phyloP scores from a whole-genome alignment of 768 basidiomycete species.

The Bullera alba region DNA sequence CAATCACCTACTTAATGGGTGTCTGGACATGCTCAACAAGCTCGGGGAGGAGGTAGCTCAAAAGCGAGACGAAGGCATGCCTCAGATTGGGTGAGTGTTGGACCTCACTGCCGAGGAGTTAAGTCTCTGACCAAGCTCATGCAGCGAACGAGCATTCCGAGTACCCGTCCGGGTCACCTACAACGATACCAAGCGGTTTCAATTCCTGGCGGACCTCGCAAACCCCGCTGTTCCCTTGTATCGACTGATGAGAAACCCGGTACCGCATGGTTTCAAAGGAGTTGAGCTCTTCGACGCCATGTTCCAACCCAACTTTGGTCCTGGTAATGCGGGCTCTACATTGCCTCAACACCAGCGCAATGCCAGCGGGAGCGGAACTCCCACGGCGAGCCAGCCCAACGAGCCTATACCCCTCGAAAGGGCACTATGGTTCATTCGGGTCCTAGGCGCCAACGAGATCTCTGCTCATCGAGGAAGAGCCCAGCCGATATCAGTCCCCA shows the following conservation, averaged over 20 bases:
- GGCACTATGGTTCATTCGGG: slow-evolving; percentile 41
- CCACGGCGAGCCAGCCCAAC: background rate
- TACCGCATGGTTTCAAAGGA: slow-evolving; percentile 40
- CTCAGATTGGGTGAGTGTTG: slow-evolving; percentile 25
- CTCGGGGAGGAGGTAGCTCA: slow-evolving; percentile 27
- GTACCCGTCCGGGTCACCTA: slow-evolving; percentile 39
- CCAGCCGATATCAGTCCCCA: background rate
- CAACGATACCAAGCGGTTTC: slow-evolving; percentile 35
- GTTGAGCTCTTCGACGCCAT: slow-evolving; percentile 38
- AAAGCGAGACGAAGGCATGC: slow-evolving; percentile 37
- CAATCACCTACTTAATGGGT: slow-evolving; percentile 25
- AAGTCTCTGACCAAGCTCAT: background rate
- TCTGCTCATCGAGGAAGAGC: slow-evolving; percentile 32
- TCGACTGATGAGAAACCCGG: slow-evolving; percentile 28
- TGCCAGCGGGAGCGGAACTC: slow-evolving; percentile 1
- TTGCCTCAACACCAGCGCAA: slow-evolving; percentile 8
- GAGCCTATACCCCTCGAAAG: slow-evolving; percentile 34
- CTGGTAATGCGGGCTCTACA: background rate
- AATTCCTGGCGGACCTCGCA: slow-evolving; percentile 36
- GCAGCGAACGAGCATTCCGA: slow-evolving; percentile 32
- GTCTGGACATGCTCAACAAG: slow-evolving; percentile 26
- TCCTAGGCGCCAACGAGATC: slow-evolving; percentile 38
- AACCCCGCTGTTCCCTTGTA: slow-evolving; percentile 34
- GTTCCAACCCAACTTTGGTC: slow-evolving; percentile 24
- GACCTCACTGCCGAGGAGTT: background rate